Evolutionary conservation across 2,329 filamentous ascomycete genomes (phyloP), one percentile per base, ranked within the genome.

Genomic region (Periglandula ipomoeae): DNA sequence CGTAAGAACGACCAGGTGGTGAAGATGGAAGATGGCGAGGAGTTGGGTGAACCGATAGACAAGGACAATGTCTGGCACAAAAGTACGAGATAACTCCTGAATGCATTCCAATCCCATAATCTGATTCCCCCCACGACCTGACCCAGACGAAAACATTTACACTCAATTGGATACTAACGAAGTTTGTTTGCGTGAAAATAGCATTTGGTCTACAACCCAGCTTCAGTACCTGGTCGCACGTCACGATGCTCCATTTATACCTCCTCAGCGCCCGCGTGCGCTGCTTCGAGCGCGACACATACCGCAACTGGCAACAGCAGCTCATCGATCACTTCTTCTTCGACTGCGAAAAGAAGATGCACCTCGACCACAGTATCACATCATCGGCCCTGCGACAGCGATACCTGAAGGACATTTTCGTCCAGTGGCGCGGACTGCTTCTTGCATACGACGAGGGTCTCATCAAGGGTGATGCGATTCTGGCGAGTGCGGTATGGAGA

Each of bases 231-330:
- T 98, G 93, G 93, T 87, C 89, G 19, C 90, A 97, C 68, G 84
- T 97, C 40, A 93, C 90, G 32, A 95, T 95, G 76, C 78, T 98
- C 50, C 91, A 98, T 73, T 86, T 98, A 78, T 97, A 95, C 73
- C 78, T 96, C 50, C 69, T 97, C 51, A 86, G 87, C 48, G 85
- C 87, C 42, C 85, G 90, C 49, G 73, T 96, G 58, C 86, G 93
- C 55, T 84, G 83, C 65, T 80, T 96, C 58, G 83, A 87, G 20
- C 71, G 75, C 47, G 78, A 84, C 20, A 74, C 79, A 56, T 82
- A 86, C 56, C 76, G 80, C 52, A 78, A 81, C 50, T 95, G 89
- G 82, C 88, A 94, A 66, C 86, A 89, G 61, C 87, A 95, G 70
- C 76, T 98, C 54, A 81, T 93, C 42, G 90, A 98, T 70, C 89